Percentiles rank a stretch among this genome's conserved stretches.
Evolutionary conservation across 257 asterid genomes (phyloP).

Genomic region (Gentiana macrophylla): DNA sequence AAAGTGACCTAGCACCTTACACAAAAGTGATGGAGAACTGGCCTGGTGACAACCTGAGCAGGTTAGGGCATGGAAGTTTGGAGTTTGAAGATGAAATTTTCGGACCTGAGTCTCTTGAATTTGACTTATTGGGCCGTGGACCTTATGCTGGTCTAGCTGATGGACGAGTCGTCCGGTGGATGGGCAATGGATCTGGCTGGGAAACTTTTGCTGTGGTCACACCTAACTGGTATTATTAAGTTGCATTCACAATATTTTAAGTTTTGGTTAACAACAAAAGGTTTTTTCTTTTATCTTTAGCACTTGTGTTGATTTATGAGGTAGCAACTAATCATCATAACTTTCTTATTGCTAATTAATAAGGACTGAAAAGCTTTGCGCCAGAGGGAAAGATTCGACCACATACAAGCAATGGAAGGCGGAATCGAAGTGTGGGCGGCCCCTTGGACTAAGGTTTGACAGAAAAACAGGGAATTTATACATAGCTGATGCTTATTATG

Average conservation of each 20-base stretch:
- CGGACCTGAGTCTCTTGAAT: constrained; percentile 88
- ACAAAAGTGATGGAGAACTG: constrained; percentile 55
- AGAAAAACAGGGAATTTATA: constrained; percentile 50
- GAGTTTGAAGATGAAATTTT: constrained; percentile 55
- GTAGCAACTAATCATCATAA: no score
- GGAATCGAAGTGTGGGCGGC: constrained; percentile 75
- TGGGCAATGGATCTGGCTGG: constrained; percentile 66
- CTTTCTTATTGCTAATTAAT: neutral
- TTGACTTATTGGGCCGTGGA: constrained; percentile 58
- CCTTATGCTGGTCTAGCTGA: constrained; percentile 91
- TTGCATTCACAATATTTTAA: neutral
- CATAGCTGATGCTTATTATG: constrained; percentile 84
- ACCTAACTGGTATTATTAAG: constrained; percentile 38
- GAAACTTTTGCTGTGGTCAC: constrained; percentile 83
- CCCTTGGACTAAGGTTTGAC: constrained; percentile 77
- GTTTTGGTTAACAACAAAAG: no score
- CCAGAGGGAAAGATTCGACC: constrained; percentile 54
- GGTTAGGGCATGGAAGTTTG: constrained; percentile 52
- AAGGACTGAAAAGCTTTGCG: constrained; percentile 67
- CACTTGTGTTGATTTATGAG: no score
- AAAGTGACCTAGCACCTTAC: constrained; percentile 58
- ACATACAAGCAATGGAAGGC: constrained; percentile 67
- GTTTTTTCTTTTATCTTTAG: no score
- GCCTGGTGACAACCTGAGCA: constrained; percentile 60
- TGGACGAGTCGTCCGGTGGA: constrained; percentile 87